Conservation (phyloP, 768 basidiomycete genomes). For the Suillus decipiens region DNA sequence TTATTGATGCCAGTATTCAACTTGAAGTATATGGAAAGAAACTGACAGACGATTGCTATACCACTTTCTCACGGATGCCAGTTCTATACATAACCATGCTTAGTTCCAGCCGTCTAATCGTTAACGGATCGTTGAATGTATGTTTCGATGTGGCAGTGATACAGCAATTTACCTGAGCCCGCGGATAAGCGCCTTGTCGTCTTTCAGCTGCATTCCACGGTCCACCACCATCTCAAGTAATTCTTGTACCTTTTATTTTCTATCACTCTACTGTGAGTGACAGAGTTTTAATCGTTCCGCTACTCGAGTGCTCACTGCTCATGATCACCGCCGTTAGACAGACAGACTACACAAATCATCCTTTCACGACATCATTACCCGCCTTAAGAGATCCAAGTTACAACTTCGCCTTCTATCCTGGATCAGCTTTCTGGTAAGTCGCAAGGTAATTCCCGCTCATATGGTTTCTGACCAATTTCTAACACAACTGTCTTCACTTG, state of each 20-base stretch:
- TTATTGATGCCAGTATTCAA: slow-evolving; percentile 45
- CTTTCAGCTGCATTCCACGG: neutral
- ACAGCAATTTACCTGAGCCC: neutral
- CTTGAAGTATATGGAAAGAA: neutral
- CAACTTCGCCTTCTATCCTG: neutral
- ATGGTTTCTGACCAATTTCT: neutral
- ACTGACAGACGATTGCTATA: slow-evolving; percentile 32
- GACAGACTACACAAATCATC: neutral
- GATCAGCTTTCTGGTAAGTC: neutral
- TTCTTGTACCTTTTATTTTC: neutral
- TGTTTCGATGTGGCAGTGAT: slow-evolving; percentile 42
- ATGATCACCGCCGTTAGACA: neutral
- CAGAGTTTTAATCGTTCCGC: neutral
- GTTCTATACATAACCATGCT: too few species aligned
- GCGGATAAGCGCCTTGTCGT: neutral
- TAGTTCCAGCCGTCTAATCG: too few species aligned
- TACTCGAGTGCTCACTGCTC: neutral
- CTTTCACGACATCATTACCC: neutral
- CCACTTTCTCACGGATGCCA: slow-evolving; percentile 75
- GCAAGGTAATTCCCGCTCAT: neutral
- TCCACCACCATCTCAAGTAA: neutral
- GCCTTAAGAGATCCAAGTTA: neutral
- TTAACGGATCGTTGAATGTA: too few species aligned
- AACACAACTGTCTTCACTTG: neutral
- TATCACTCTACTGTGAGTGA: neutral